Evolutionary conservation across 75 land plant genomes (phyloP).

Genomic region (Cupressus sempervirens): DNA sequence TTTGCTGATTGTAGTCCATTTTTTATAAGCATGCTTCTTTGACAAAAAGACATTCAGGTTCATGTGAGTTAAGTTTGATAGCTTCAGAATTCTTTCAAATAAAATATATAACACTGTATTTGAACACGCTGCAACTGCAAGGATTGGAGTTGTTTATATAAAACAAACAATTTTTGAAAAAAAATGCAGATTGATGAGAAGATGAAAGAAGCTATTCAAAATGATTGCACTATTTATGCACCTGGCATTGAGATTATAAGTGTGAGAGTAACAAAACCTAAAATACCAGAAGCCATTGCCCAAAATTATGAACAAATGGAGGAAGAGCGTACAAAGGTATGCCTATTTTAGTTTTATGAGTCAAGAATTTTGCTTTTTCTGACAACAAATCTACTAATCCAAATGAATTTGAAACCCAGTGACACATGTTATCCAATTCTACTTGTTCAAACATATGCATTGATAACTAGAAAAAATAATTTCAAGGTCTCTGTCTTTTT

Average conservation of each 20-base stretch:
- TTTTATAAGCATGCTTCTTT: background rate
- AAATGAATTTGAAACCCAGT: background rate
- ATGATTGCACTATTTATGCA: slow-evolving; percentile 93
- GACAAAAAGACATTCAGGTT: background rate
- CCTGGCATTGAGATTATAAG: slow-evolving; percentile 94
- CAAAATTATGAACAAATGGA: slow-evolving; percentile 95
- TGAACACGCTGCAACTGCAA: background rate
- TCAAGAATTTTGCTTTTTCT: background rate
- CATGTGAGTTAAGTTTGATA: background rate
- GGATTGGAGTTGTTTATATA: background rate
- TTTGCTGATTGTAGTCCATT: background rate
- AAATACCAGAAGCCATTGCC: slow-evolving; percentile 76
- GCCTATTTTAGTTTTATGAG: background rate
- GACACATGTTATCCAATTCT: background rate
- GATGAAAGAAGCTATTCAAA: slow-evolving; percentile 96
- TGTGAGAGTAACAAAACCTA: slow-evolving; percentile 96
- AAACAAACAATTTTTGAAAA: background rate
- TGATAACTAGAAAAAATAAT: background rate
- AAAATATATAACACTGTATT: background rate
- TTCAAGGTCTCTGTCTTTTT: background rate
- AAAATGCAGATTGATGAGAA: slow-evolving; percentile 84
- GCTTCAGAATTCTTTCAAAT: background rate
- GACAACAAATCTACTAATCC: background rate
- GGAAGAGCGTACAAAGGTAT: slow-evolving; percentile 95
- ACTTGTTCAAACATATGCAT: background rate